These are phyloP conservation scores for Trichoderma afroharzianum DNA, from an alignment of 2,329 filamentous ascomycete genomes.

Conservation along the genomic window DNA sequence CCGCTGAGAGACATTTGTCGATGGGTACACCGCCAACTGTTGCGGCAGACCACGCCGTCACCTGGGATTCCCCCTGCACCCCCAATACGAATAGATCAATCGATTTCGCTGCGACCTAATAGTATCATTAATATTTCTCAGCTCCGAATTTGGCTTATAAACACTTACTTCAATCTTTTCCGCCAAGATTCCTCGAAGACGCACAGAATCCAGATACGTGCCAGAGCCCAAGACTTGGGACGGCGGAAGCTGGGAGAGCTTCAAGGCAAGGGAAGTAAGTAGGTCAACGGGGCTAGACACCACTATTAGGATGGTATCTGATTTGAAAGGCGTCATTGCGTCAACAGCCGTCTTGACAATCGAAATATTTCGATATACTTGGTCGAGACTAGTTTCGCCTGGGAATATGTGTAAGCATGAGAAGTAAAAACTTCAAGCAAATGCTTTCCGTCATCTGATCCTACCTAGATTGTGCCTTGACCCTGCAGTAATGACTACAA, in stretches of 20 bases:
- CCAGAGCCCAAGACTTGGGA: constrained; percentile 51
- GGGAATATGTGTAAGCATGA: background rate
- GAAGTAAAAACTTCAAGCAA: background rate
- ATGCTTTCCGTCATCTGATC: background rate
- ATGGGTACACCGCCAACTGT: constrained; percentile 22
- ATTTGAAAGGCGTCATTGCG: constrained; percentile 45
- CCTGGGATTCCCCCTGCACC: constrained; percentile 24
- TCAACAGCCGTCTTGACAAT: constrained; percentile 46
- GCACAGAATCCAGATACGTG: constrained; percentile 50
- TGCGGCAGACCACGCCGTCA: constrained; percentile 25
- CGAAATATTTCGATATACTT: constrained; percentile 41
- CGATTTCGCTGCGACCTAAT: background rate
- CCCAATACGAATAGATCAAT: constrained; percentile 25
- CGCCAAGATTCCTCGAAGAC: constrained; percentile 44
- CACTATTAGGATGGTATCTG: constrained; percentile 36
- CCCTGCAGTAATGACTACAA: constrained; percentile 52
- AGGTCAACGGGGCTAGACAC: constrained; percentile 43
- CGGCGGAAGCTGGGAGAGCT: constrained; percentile 44
- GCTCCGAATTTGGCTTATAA: background rate
- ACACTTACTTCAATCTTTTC: constrained; percentile 20
- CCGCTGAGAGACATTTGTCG: background rate
- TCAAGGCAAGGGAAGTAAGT: constrained; percentile 47
- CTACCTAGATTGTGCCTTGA: constrained; percentile 38
- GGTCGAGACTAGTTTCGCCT: constrained; percentile 12
- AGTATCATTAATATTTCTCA: background rate